Conservation (phyloP, 345 rosid genomes). For the Salix purpurea region DNA sequence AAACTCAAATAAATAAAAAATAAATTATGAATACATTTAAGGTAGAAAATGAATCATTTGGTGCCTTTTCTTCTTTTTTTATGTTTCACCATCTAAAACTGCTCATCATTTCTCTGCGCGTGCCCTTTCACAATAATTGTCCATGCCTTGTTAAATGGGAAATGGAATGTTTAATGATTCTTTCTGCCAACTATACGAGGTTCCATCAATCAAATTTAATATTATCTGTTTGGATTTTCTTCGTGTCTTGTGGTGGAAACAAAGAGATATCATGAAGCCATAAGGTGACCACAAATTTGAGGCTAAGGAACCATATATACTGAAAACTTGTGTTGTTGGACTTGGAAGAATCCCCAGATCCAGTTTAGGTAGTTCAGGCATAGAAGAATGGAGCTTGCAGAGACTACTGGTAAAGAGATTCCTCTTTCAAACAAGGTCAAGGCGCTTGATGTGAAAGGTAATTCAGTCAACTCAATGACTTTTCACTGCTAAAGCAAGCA, state of each 20-base stretch:
- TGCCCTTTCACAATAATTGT: too few species aligned
- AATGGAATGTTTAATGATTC: not conserved
- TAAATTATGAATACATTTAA: too few species aligned
- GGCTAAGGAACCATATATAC: not conserved
- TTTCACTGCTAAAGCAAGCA: too few species aligned
- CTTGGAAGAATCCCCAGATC: too few species aligned
- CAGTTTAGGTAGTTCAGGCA: not conserved
- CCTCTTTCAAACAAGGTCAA: not conserved
- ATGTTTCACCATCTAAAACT: not conserved
- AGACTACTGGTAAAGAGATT: not conserved
- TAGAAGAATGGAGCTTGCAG: not conserved
- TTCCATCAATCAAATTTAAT: not conserved
- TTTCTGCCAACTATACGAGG: not conserved
- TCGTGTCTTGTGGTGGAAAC: not conserved
- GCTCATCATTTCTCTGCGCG: not conserved
- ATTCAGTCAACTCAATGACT: not conserved
- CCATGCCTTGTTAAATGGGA: not conserved
- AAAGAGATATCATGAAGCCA: too few species aligned
- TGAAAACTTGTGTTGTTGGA: too few species aligned
- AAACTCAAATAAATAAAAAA: too few species aligned
- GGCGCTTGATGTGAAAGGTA: conserved; percentile 10
- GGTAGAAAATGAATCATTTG: not conserved
- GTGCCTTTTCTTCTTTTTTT: not conserved
- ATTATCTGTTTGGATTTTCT: not conserved
- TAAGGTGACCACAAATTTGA: not conserved